Evolutionary conservation across 495 filamentous ascomycete genomes (phyloP), one percentile per base, ranked within the genome.

Genomic region (Aspergillus funiculosus): DNA sequence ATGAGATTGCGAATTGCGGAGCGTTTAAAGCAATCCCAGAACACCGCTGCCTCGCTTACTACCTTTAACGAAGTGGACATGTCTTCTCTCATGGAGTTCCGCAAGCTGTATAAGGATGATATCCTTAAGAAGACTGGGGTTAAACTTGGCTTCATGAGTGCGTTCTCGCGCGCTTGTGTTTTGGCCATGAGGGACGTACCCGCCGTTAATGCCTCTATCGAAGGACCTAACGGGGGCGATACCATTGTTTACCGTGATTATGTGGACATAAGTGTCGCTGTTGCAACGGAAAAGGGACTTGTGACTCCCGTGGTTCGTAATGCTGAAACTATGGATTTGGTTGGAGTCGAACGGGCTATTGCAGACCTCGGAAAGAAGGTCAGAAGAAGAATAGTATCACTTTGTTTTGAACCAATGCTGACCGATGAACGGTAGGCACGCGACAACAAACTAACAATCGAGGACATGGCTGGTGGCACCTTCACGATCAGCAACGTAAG

Each of bases 1-100:
- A 98, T 98, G 94, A 88, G 92, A 39, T 79, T 97, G 32, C 81
- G 92, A 15, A 98, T 97, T 51, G 87, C 92, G 15, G 92, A 98
- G 74, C 90, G 92, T 51, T 77, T 98, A 39, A 98, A 98, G 79
- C 92, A 98, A 61, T 96, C 91, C 11, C 92, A 99, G 71, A 97
- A 99, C 72, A 96, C 92, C 4, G 92, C 94, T 41, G 92, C 92
- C 25, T 95, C 92, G 11, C 71, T 99, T 39, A 97, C 92, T 13
- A 99, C 92, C 13, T 99, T 99, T 75, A 95, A 99, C 65, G 92
- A 99, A 66, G 92, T 99, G 38, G 94, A 99, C 61, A 99, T 99
- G 94, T 96, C 94, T 4, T 83, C 85, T 9, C 69, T 99, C 14
- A 95, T 99, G 87, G 88, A 95, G 40, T 87, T 99, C 74, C 86